These are phyloP conservation scores for Raphanus raphanistrum DNA, from an alignment of 345 rosid genomes.

Conservation along the genomic window DNA sequence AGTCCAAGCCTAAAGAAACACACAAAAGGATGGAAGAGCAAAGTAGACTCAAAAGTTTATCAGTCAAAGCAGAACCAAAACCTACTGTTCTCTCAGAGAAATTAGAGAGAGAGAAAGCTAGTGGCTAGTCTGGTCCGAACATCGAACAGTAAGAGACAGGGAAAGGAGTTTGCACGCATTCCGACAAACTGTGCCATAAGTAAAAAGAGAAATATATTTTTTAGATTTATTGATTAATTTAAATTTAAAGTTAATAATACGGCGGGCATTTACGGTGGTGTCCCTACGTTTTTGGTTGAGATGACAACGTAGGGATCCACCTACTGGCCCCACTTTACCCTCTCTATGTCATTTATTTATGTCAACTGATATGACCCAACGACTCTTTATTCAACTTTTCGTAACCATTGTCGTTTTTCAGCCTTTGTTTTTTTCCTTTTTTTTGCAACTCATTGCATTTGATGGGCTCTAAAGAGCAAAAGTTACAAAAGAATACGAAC, in stretches of 20 bases:
- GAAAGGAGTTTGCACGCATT: constrained; percentile 64
- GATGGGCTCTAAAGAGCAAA: too few relatives aligned
- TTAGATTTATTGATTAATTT: not conserved
- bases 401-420: constrained; percentile 20
- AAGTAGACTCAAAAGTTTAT: not conserved
- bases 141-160: constrained; percentile 30
- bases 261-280: constrained; percentile 48
- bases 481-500: too few relatives aligned
- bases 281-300: constrained; percentile 47
- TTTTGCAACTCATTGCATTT: too few relatives aligned
- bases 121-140: constrained; percentile 33
- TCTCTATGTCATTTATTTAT: constrained; percentile 15
- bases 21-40: not conserved
- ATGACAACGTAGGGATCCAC: constrained; percentile 42
- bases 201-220: constrained; percentile 21
- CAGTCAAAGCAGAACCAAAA: not conserved
- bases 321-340: constrained; percentile 14
- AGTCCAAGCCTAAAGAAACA: not conserved
- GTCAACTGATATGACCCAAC: constrained; percentile 25
- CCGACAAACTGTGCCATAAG: constrained; percentile 62
- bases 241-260: not conserved
- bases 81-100: not conserved
- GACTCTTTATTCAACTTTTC: not conserved
- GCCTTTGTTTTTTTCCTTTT: not conserved
- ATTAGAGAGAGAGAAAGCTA: not conserved